Conservation (phyloP, 345 rosid genomes). For the Anacardium occidentale region DNA sequence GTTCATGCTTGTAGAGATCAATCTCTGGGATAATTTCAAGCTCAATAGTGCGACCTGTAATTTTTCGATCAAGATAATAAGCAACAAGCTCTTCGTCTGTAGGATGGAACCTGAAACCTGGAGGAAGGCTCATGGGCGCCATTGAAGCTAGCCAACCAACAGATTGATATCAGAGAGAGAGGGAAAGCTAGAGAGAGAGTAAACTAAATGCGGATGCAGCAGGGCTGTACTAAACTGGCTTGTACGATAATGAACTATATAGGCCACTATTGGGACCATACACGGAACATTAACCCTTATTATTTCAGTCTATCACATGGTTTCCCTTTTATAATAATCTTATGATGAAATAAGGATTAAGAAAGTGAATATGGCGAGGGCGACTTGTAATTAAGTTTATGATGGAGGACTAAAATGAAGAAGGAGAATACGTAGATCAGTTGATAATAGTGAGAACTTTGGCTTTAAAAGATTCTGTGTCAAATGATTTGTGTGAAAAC, state of each 20-base stretch:
- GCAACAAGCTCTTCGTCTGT: constrained; percentile 82
- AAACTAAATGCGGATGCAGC: constrained; percentile 7
- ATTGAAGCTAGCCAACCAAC: constrained; percentile 18
- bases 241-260: constrained; percentile 38
- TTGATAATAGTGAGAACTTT: not conserved
- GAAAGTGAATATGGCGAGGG: not conserved
- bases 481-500: constrained; percentile 47
- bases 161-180: no score
- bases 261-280: constrained; percentile 33
- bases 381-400: constrained; percentile 14
- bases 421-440: not conserved
- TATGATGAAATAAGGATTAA: not conserved
- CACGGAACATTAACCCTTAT: not conserved
- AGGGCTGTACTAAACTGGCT: constrained; percentile 16
- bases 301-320: constrained; percentile 11
- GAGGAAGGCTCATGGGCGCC: constrained; percentile 81
- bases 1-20: constrained; percentile 79
- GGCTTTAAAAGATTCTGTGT: constrained; percentile 55
- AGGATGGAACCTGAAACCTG: constrained; percentile 84
- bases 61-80: constrained; percentile 69
- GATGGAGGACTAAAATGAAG: not conserved
- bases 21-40: constrained; percentile 76
- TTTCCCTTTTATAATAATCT: constrained; percentile 33
- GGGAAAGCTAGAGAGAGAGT: not conserved
- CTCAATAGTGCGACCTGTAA: constrained; percentile 59